Evolutionary conservation across 1,284 basidiomycete species (phyloP), one percentile per base, ranked within the genome.

Genomic region (Sporisorium scitamineum): DNA sequence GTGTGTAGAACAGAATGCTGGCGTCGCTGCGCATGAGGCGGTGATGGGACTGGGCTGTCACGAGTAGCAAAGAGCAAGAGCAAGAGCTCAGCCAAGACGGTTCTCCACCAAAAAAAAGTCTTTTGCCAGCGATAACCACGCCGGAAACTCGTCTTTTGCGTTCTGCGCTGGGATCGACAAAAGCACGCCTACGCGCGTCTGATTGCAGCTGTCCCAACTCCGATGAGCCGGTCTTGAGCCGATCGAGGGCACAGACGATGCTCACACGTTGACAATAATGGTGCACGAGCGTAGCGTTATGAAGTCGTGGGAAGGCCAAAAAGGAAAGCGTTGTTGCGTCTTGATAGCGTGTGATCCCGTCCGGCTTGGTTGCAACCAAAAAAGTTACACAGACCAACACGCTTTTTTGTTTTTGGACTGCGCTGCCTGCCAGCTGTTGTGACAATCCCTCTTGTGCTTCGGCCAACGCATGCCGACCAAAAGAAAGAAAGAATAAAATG

Each of bases 331-430:
- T 11, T 27, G 47, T 27, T 31, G 29, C 26, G 44, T 47, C 44
- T 27, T 22, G 24, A 26, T 47, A 47, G 44, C 44, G 44, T 47
- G 44, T 11, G 44, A 26, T n/a, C n/a, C n/a, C n/a, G n/a, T n/a
- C n/a, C n/a, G n/a, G 44, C 26, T 26, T 9, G 44, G 14, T 18
- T 16, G 41, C n/a, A 11, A 14, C 13, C 37, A 11, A 39, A 39
- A 39, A 39, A 39, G 37, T 39, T 20, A 42, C 41, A 42, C 41
- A 42, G 41, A 42, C 41, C 41, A 42, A 42, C 41, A 42, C 41
- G 41, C n/a, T 42, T 20, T 42, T 42, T 42, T 18, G 34, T 16
- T 37, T 37, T 14, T 37, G 34, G 3, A 14, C 18, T 41, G 41
- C 41, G 41, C 41, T 42, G 41, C 41, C n/a, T n/a, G n/a, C n/a